phyloP scores from a whole-genome alignment of 306 rosid species.

The Prosopis cineraria region DNA sequence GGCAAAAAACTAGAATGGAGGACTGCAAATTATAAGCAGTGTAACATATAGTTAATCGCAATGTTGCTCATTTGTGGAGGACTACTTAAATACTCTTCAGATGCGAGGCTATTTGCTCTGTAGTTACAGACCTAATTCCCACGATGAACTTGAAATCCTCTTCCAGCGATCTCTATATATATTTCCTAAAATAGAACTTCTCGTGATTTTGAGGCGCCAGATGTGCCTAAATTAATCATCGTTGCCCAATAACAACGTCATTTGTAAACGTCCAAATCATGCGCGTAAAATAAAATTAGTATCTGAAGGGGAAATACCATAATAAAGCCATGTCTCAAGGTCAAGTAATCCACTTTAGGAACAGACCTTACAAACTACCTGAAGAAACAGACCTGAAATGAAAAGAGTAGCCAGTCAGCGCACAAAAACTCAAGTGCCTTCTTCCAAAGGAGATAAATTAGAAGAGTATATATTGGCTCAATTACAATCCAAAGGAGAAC shows the following conservation, averaged over 20 bases:
- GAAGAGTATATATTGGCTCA: conserved; percentile 28
- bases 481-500: conserved; percentile 76
- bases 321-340: conserved; percentile 67
- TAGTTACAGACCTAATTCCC: conserved; percentile 79
- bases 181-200: conserved; percentile 71
- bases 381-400: conserved; percentile 56
- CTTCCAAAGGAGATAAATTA: not conserved
- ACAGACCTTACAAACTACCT: conserved; percentile 69
- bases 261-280: not conserved
- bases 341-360: conserved; percentile 73
- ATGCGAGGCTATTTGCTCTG: too few relatives aligned
- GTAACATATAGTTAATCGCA: not conserved
- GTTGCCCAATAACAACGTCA: not conserved
- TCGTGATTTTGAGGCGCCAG: conserved; percentile 82
- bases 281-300: not conserved
- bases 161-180: conserved; percentile 74
- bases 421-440: too few relatives aligned
- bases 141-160: conserved; percentile 92
- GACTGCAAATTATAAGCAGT: conserved; percentile 46
- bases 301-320: conserved; percentile 37
- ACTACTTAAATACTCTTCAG: not conserved
- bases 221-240: conserved; percentile 69
- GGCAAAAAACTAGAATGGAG: conserved; percentile 82
- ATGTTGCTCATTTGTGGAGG: not conserved
- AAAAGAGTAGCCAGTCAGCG: too few relatives aligned